These are phyloP conservation scores for Colletotrichum sp. DNA, from an alignment of 2,329 filamentous ascomycete species.

Conservation along the genomic window DNA sequence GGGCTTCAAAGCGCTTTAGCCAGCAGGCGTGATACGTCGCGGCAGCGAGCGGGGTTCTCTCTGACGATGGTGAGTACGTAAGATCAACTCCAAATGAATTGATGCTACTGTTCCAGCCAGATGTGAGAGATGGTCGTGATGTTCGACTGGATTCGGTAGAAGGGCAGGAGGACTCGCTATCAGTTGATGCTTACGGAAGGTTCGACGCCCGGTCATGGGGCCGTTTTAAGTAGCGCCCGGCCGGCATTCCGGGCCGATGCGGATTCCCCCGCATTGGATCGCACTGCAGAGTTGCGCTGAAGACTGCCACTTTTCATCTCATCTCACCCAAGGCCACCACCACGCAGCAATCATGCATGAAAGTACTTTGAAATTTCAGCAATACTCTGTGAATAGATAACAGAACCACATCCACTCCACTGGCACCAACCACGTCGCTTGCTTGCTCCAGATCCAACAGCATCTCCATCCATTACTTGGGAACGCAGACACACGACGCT, in stretches of 20 bases:
- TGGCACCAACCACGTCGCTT: not conserved
- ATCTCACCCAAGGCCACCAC: not conserved
- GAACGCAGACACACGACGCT: not conserved
- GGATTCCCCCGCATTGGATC: not conserved
- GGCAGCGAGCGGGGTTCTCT: not conserved
- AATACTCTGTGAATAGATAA: not conserved
- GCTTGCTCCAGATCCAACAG: not conserved
- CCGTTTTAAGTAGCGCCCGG: not conserved
- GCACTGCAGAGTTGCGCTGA: not conserved
- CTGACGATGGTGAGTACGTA: not conserved
- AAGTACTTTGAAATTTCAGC: not conserved
- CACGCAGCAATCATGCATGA: not conserved
- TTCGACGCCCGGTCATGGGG: not conserved
- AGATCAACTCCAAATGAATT: no score
- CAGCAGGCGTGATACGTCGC: not conserved
- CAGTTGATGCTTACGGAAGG: not conserved
- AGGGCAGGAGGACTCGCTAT: not conserved
- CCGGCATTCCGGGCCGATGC: conserved; percentile 10
- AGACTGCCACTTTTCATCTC: not conserved
- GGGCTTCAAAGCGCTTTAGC: not conserved
- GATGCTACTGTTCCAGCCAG: not conserved
- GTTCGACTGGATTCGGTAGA: not conserved
- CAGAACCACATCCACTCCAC: not conserved
- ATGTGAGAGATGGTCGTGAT: not conserved
- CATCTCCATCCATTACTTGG: not conserved